Base-by-base conservation (phyloP, 805 yeast genomes). In the Komagataella kurtzmanii region DNA sequence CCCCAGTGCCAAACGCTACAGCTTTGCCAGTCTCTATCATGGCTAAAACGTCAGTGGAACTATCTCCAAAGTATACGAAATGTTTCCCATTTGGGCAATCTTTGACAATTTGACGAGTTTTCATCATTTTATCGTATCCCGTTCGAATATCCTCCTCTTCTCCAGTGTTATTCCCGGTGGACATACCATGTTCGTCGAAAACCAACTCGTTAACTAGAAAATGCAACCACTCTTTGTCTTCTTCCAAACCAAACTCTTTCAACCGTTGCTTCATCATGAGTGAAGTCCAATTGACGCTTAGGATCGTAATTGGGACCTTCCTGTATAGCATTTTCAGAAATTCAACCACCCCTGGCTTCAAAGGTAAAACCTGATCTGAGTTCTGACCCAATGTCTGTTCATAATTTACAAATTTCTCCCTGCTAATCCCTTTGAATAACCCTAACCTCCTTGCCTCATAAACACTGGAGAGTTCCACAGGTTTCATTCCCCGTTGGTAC, bases 1-100 rank as follows among this genome's bases (percentile, higher is more conserved):
- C 40, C 3, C 40, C 40, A 30, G 40, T 5, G 2, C 40, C 40
- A 1, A 30, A n/a, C 12, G n/a, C 46, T 3, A 80, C 61, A 0
- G 82, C 84, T 17, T 60, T 55, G 53, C 73, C 72, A 1, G 77
- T 74, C 44, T 67, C 68, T 10, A 76, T 53, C 61, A 81, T 63
- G 0, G 80, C 70, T 43, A 79, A 59, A 3, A 79, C 63, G 64
- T 82, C 88, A 0, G 85, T 80, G 0, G 75, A 58, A 52, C 85
- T 79, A 57, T 82, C 88, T 1, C 88, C 88, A 14, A 81, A 65
- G 57, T 81, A 82, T 19, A 71, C 61, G 6, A 12, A 44, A 30
- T 30, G 40, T 14, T 30, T 30, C 3, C 40, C 40, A 30, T 5
- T 7, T 7, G 40, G 40, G 40, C 40, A 30, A 10, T 7, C 46